Conservation (phyloP, 2,329 filamentous ascomycete genomes). For the Oidium heveae region DNA sequence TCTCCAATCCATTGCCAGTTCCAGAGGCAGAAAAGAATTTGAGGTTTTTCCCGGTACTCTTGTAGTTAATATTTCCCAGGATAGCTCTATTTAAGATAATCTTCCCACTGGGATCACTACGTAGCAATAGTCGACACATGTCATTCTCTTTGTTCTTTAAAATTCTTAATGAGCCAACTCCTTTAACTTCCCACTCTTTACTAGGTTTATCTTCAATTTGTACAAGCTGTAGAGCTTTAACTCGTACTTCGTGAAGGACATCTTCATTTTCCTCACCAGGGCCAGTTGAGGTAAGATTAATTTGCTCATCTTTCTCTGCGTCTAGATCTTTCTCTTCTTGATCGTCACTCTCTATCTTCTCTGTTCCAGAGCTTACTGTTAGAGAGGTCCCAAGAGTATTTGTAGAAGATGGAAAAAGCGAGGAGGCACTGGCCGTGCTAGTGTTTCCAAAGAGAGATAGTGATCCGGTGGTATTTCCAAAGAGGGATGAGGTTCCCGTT, state of each 20-base stretch:
- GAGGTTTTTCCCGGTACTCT: slow-evolving; percentile 31
- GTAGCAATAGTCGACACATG: slow-evolving; percentile 40
- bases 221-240: slow-evolving; percentile 40
- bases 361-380: slow-evolving; percentile 11
- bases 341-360: slow-evolving; percentile 11
- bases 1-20: slow-evolving; percentile 32
- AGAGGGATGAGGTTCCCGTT: too few relatives aligned
- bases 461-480: too few relatives aligned
- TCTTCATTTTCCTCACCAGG: slow-evolving; percentile 50
- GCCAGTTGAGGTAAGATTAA: slow-evolving; percentile 40
- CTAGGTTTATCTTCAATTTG: slow-evolving; percentile 22
- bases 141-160: slow-evolving; percentile 48
- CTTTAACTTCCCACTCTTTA: slow-evolving; percentile 41
- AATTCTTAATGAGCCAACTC: slow-evolving; percentile 45
- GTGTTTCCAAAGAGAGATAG: slow-evolving; percentile 9
- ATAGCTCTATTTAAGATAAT: slow-evolving; percentile 47
- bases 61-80: slow-evolving; percentile 35
- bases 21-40: slow-evolving; percentile 31
- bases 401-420: slow-evolving; percentile 11
- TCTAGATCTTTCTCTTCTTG: slow-evolving; percentile 17
- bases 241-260: slow-evolving; percentile 41
- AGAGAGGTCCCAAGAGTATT: slow-evolving; percentile 12
- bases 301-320: slow-evolving; percentile 37
- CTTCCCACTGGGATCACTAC: slow-evolving; percentile 50
- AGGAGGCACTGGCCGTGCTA: slow-evolving; percentile 9